Base-by-base conservation (phyloP, 768 basidiomycete genomes). In the Leucogyrophana mollusca region DNA sequence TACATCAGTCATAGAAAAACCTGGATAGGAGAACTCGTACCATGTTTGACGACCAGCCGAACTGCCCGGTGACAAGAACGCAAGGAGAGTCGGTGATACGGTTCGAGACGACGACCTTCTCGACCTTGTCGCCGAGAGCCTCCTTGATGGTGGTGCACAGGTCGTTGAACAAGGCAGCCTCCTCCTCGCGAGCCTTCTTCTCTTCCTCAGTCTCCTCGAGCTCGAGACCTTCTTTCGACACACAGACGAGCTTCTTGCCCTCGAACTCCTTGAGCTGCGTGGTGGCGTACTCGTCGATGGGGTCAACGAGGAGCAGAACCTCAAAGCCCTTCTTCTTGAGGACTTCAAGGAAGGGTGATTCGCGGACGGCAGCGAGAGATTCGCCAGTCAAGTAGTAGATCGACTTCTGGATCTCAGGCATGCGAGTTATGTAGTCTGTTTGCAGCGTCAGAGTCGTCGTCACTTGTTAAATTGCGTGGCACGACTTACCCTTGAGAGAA, bases 31-130 rank as follows among this genome's bases (percentile, higher is more conserved):
- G 21, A 27, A 18, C 22, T 67, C 78, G 37, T 53, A 85, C 88
- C 95, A 98, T 98, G 80, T 97, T 97, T 46, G 94, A 94, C 21
- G 93, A 96, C 95, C 95, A 99, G 46, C 95, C 96, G 72, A 97
- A 99, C 69, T 97, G 94, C 47, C 95, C 95, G 49, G 96, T 98
- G 64, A 97, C 94, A 60, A 95, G 85, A 36, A 96, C 95, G 67
- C 87, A 97, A 51, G 94, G 94, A 16, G 94, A 96, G 71, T 95
- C 93, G 58, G 83, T 79, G 75, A 99, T 95, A 71, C 95, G 92
- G 83, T 95, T 97, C 37, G 95, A 98, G 56, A 97, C 77, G 53
- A 95, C 82, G 18, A 99, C 95, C 80, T 99, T 99, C 82, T 99
- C 96, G 54, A 99, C 94, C 80, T 94, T 95, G 72, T 97, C 95